phyloP scores from a whole-genome alignment of 441 rosid species.

The Erodium texanum region DNA sequence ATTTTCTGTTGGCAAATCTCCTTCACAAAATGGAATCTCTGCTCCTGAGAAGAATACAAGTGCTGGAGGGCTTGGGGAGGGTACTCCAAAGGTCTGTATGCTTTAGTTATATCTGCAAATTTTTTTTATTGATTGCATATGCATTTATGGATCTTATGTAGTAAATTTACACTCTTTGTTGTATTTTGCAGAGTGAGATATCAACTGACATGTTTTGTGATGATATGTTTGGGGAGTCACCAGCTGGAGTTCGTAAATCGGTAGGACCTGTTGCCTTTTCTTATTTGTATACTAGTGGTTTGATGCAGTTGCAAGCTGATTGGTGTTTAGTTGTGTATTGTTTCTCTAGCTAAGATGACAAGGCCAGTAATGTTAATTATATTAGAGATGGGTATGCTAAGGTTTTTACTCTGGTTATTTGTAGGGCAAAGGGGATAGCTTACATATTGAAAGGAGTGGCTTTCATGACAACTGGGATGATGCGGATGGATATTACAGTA shows the following conservation, averaged over 20 bases:
- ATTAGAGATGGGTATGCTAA: conserved; percentile 3
- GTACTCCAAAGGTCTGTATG: conserved; percentile 77
- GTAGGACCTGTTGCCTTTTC: conserved; percentile 30
- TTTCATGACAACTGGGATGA: conserved; percentile 99
- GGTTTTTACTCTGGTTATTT: conserved; percentile 10
- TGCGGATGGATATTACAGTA: conserved; percentile 95
- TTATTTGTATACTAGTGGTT: not conserved
- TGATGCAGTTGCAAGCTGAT: not conserved
- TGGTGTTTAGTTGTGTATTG: not conserved
- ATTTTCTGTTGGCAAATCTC: conserved; percentile 50
- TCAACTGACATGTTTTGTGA: conserved; percentile 72
- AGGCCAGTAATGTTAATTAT: conserved; percentile 10
- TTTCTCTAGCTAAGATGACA: not conserved
- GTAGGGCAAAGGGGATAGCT: conserved; percentile 68
- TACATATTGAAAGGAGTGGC: conserved; percentile 61
- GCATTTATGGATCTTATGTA: not conserved
- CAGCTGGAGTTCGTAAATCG: conserved; percentile 51
- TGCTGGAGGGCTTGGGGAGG: conserved; percentile 83
- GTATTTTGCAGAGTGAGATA: conserved; percentile 69
- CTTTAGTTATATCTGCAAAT: not conserved
- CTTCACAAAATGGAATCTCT: conserved; percentile 36
- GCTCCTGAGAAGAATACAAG: conserved; percentile 36
- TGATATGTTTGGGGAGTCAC: conserved; percentile 97
- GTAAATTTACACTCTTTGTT: not conserved
- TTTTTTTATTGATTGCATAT: not conserved